A percentile compares a stretch with the other conserved stretches of the same genome.
phyloP scores from a whole-genome alignment of 495 filamentous ascomycete genomes.

The Baudoinia panamericana region DNA sequence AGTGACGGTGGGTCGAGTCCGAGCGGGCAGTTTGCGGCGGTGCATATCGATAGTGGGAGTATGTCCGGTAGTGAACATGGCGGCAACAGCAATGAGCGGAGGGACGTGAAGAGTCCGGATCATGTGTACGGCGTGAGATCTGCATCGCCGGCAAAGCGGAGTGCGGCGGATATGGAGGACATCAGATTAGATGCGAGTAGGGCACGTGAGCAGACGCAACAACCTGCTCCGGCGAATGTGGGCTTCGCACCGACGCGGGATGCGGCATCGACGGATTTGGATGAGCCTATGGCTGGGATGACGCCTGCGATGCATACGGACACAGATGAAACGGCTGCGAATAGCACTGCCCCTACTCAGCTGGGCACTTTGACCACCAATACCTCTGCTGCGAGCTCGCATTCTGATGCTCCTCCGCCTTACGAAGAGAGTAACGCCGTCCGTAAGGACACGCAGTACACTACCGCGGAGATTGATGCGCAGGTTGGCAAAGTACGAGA shows the following conservation, averaged over 20 bases:
- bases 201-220: not conserved
- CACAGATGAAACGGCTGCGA: conserved; percentile 11
- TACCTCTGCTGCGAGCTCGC: conserved; percentile 11
- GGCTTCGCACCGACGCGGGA: not conserved
- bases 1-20: conserved; percentile 27
- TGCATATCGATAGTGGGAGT: conserved; percentile 43
- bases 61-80: conserved; percentile 19
- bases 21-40: conserved; percentile 56
- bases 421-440: not conserved
- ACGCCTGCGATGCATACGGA: conserved; percentile 4
- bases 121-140: conserved; percentile 28
- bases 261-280: conserved; percentile 6
- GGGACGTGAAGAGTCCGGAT: conserved; percentile 2
- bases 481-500: conserved; percentile 60
- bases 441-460: not conserved
- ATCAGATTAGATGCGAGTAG: not conserved
- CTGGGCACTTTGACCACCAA: conserved; percentile 1
- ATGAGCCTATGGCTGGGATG: conserved; percentile 9
- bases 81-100: not conserved
- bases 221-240: conserved; percentile 4
- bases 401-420: conserved; percentile 3
- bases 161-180: conserved; percentile 39
- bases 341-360: conserved; percentile 4
- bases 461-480: conserved; percentile 49
- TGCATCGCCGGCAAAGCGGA: conserved; percentile 42